phyloP scores from a whole-genome alignment of 495 filamentous ascomycete species.

The Choiromyces venosus region DNA sequence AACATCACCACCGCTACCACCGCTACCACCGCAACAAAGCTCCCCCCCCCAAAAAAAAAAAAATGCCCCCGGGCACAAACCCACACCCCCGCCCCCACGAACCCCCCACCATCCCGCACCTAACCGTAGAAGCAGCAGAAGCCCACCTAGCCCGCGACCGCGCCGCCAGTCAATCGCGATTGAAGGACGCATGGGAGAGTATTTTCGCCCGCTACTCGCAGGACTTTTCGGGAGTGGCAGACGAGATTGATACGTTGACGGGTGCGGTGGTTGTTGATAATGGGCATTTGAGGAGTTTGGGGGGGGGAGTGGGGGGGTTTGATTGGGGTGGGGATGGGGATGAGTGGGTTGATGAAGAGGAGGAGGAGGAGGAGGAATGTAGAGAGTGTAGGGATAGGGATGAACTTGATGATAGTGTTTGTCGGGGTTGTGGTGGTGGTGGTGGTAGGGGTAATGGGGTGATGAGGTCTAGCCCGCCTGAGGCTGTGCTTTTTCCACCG shows the following conservation, averaged over 20 bases:
- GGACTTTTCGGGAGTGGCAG: conserved; percentile 73
- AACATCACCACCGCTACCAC: background rate
- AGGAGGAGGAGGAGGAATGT: conserved; percentile 13
- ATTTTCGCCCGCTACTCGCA: conserved; percentile 84
- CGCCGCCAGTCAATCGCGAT: conserved; percentile 44
- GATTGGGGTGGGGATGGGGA: conserved; percentile 10
- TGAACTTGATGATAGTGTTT: conserved; percentile 27
- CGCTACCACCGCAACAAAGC: too few relatives aligned
- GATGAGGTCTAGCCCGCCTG: background rate
- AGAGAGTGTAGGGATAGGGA: conserved; percentile 19
- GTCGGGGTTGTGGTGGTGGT: conserved; percentile 8
- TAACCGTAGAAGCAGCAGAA: conserved; percentile 9
- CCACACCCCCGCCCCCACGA: background rate
- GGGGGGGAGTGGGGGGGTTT: background rate
- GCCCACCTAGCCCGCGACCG: conserved; percentile 25
- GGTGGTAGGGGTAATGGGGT: background rate
- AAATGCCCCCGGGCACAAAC: background rate
- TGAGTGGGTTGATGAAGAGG: background rate
- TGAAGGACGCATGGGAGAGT: conserved; percentile 74
- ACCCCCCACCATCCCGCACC: background rate
- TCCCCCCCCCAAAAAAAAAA: background rate
- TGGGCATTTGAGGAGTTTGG: conserved; percentile 55
- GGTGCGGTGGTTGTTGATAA: conserved; percentile 79
- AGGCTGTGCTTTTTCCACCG: background rate
- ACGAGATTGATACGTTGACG: conserved; percentile 73